phyloP scores from a whole-genome alignment of 2,329 filamentous ascomycete genomes.

The Botrytis pseudocinerea region DNA sequence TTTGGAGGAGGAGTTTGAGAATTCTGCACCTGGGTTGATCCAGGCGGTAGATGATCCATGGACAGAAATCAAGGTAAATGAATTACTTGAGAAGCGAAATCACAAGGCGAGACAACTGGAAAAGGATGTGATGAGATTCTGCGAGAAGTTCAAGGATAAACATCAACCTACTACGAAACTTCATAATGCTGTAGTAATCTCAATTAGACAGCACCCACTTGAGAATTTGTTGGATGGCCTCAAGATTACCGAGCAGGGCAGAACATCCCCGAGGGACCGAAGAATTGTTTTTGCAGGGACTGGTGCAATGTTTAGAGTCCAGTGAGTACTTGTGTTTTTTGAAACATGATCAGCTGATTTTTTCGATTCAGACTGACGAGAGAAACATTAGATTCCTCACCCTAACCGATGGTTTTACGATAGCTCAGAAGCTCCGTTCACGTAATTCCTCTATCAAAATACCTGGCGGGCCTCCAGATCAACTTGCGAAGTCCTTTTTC shows the following conservation, averaged over 20 bases:
- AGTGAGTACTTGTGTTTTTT: not conserved
- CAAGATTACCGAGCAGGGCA: not conserved
- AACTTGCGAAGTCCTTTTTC: constrained; percentile 34
- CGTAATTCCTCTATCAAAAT: constrained; percentile 25
- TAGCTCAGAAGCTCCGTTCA: constrained; percentile 28
- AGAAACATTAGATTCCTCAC: constrained; percentile 33
- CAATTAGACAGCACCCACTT: constrained; percentile 24
- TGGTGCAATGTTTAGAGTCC: constrained; percentile 28
- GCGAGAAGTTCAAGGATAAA: constrained; percentile 35
- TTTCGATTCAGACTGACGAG: not conserved
- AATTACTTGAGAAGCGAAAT: constrained; percentile 26
- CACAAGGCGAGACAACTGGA: not conserved
- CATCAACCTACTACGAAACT: constrained; percentile 45
- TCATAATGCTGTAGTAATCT: constrained; percentile 42
- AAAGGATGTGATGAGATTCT: constrained; percentile 27
- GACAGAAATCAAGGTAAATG: constrained; percentile 24
- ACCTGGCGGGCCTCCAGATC: constrained; percentile 21
- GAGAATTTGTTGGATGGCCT: not conserved
- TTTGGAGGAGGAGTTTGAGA: constrained; percentile 31
- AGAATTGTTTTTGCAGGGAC: constrained; percentile 38
- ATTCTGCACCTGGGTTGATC: not conserved
- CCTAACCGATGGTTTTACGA: constrained; percentile 34
- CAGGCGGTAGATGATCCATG: not conserved
- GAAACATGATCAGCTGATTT: not conserved
- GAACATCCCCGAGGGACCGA: constrained; percentile 34